phyloP scores from a whole-genome alignment of 1,139 yeast genomes.

The Lodderomyces orthopsilosis region DNA sequence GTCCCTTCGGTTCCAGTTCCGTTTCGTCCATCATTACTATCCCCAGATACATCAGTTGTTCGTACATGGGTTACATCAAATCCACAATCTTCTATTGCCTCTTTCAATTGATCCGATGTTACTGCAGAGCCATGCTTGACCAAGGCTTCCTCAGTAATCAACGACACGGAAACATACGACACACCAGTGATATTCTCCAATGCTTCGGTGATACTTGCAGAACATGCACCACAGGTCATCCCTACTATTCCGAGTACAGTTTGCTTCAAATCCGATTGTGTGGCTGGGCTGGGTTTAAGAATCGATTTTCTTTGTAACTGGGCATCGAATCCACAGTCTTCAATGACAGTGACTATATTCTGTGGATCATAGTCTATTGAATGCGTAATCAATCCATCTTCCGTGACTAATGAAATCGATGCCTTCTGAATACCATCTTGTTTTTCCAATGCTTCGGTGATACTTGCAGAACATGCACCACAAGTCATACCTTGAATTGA shows the following conservation, averaged over 20 bases:
- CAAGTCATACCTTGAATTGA: constrained; percentile 35
- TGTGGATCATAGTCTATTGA: constrained; percentile 9
- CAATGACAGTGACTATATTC: constrained; percentile 24
- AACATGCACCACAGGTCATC: constrained; percentile 89
- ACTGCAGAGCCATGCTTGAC: constrained; percentile 43
- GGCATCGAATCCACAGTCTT: constrained; percentile 43
- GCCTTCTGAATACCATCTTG: constrained; percentile 24
- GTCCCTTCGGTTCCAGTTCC: constrained; percentile 6
- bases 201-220: constrained; percentile 58
- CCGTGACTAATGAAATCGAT: constrained; percentile 36
- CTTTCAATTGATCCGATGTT: constrained; percentile 35
- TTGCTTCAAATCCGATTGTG: constrained; percentile 5
- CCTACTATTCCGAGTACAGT: constrained; percentile 49
- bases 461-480: constrained; percentile 43
- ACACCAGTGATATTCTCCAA: constrained; percentile 51
- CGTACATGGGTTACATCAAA: constrained; percentile 51
- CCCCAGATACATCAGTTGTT: constrained; percentile 7
- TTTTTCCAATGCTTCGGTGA: constrained; percentile 26
- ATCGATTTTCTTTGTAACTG: constrained; percentile 10
- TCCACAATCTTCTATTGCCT: constrained; percentile 70
- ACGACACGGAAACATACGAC: constrained; percentile 54
- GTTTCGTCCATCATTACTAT: background rate
- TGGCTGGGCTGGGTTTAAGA: background rate
- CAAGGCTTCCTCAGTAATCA: constrained; percentile 70
- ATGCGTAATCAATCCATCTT: constrained; percentile 30